Percentiles rank a stretch among this genome's conserved stretches.
Evolutionary conservation across 2,329 filamentous ascomycete genomes (phyloP).

Genomic region (Moelleriella libera): DNA sequence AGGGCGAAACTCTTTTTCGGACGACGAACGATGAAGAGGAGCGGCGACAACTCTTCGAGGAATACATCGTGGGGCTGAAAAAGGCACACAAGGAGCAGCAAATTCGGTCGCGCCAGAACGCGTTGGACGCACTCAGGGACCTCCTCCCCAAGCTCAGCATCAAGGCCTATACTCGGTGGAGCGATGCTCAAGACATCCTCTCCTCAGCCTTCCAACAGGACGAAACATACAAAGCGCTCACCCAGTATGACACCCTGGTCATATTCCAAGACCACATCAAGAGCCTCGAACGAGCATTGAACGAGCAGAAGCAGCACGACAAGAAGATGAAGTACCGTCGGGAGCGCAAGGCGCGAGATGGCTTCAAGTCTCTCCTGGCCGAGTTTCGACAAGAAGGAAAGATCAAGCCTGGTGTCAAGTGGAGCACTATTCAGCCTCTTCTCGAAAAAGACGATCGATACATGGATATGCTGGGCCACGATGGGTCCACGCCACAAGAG

Average conservation of each 20-base stretch:
- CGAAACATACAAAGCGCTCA: constrained; percentile 73
- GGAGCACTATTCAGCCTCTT: constrained; percentile 64
- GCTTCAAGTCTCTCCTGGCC: constrained; percentile 58
- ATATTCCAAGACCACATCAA: constrained; percentile 95
- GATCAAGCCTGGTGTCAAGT: constrained; percentile 83
- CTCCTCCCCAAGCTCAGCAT: constrained; percentile 69
- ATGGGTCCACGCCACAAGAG: constrained; percentile 75
- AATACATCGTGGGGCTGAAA: constrained; percentile 78
- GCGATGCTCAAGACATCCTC: constrained; percentile 73
- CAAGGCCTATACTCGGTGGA: constrained; percentile 90
- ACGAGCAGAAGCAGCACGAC: constrained; percentile 77
- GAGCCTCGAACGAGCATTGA: constrained; percentile 76
- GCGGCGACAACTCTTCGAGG: constrained; percentile 79
- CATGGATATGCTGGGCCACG: constrained; percentile 65
- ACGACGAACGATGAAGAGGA: constrained; percentile 80
- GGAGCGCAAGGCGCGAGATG: constrained; percentile 78
- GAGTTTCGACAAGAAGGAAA: constrained; percentile 63
- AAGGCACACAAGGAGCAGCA: constrained; percentile 68
- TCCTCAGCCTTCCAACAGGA: constrained; percentile 66
- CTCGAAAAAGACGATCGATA: constrained; percentile 77
- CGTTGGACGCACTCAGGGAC: constrained; percentile 69
- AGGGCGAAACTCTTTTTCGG: constrained; percentile 89
- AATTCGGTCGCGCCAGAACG: constrained; percentile 56
- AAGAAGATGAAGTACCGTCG: constrained; percentile 68
- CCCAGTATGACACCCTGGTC: constrained; percentile 77